phyloP scores from a whole-genome alignment of 345 rosid genomes.

The Raphanus sativus region DNA sequence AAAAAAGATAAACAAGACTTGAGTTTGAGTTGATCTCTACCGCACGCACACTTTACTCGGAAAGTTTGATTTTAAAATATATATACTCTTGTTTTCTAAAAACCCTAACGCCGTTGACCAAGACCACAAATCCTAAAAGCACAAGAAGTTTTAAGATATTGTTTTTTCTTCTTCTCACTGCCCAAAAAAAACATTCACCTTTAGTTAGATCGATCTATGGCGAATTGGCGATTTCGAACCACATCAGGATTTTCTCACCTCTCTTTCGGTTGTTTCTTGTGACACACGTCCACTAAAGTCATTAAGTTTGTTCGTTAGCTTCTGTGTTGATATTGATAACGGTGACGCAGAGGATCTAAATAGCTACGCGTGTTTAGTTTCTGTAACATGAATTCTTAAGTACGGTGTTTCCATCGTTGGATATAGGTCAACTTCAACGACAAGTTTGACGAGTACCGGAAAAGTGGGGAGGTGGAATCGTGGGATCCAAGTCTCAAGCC shows the following conservation, averaged over 20 bases:
- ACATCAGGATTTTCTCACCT: neutral
- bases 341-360: neutral
- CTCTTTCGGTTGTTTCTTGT: neutral
- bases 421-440: neutral
- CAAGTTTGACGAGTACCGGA: no score
- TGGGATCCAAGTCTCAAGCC: neutral
- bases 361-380: no score
- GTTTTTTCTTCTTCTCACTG: neutral
- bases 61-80: neutral
- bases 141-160: neutral
- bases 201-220: neutral
- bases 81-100: neutral
- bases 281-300: neutral
- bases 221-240: neutral
- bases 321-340: neutral
- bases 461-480: neutral
- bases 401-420: neutral
- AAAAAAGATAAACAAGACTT: neutral
- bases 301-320: neutral
- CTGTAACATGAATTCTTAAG: neutral
- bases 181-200: neutral
- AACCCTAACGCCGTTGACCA: neutral
- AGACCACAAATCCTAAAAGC: neutral
- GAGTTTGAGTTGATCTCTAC: neutral
- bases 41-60: neutral